Percentiles rank a stretch among this genome's conserved stretches.
These are phyloP conservation scores for Candida sanyaensis DNA, from an alignment of 1,139 yeast genomes.

Conservation along the genomic window DNA sequence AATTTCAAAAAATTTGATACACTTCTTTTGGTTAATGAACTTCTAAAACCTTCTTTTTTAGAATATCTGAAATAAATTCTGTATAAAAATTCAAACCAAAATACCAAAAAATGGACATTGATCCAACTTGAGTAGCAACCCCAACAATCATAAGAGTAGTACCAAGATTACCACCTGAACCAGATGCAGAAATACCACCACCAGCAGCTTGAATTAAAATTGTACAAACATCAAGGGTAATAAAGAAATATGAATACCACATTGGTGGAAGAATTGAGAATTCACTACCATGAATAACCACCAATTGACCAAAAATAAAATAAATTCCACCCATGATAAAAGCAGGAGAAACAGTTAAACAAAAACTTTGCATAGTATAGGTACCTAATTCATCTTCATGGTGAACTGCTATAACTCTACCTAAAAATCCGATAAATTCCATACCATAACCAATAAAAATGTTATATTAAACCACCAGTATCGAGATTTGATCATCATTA, in stretches of 20 bases:
- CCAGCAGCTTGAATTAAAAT: constrained; percentile 81
- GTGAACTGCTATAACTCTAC: constrained; percentile 51
- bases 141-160: constrained; percentile 81
- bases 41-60: constrained; percentile 9
- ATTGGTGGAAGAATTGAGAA: constrained; percentile 68
- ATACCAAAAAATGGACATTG: constrained; percentile 66
- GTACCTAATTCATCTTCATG: constrained; percentile 31
- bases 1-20: constrained; percentile 28
- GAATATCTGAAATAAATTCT: constrained; percentile 30
- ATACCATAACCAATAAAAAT: constrained; percentile 30
- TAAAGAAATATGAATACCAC: constrained; percentile 69
- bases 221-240: constrained; percentile 64
- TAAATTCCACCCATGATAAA: constrained; percentile 87
- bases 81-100: constrained; percentile 55
- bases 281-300: constrained; percentile 64
- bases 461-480: constrained; percentile 33
- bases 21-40: constrained; percentile 25
- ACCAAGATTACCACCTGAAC: constrained; percentile 53
- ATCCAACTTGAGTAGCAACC: constrained; percentile 70
- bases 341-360: constrained; percentile 81
- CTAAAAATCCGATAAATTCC: constrained; percentile 65
- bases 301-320: constrained; percentile 68
- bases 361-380: constrained; percentile 65
- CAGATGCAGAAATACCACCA: constrained; percentile 68
- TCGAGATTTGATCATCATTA: constrained; percentile 23